Evolutionary conservation across 2,329 filamentous ascomycete genomes (phyloP).

Genomic region (Metarhizium anisopliae): DNA sequence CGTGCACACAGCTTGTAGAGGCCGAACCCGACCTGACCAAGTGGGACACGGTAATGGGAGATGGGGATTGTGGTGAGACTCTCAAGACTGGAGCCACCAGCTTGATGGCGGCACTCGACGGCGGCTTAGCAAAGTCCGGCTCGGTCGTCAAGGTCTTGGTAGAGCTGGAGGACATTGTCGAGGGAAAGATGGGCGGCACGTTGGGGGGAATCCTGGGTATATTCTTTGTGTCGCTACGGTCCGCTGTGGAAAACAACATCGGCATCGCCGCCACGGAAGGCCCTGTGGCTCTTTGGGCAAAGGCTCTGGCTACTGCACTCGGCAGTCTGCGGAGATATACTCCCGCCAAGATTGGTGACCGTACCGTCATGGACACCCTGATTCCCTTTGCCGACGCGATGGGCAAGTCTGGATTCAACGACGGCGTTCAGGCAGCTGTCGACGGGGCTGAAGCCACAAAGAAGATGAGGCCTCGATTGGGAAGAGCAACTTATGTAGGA

Average conservation of each 20-base stretch:
- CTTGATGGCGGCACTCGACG: constrained; percentile 37
- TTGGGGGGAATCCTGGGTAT: constrained; percentile 45
- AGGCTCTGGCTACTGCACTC: constrained; percentile 32
- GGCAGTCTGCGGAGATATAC: constrained; percentile 42
- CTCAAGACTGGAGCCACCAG: constrained; percentile 42
- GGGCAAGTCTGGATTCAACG: constrained; percentile 39
- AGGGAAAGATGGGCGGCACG: constrained; percentile 45
- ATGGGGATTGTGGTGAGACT: constrained; percentile 58
- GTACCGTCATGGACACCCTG: constrained; percentile 48
- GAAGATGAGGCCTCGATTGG: constrained; percentile 55
- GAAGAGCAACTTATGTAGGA: constrained; percentile 60
- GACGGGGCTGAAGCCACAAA: constrained; percentile 54
- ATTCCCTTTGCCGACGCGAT: constrained; percentile 44
- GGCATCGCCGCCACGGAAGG: constrained; percentile 19
- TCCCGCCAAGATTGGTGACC: constrained; percentile 44
- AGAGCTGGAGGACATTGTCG: constrained; percentile 45
- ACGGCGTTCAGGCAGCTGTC: constrained; percentile 49
- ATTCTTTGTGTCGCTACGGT: constrained; percentile 40
- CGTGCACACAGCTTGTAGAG: constrained; percentile 41
- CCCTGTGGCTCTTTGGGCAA: constrained; percentile 32
- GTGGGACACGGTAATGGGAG: constrained; percentile 56
- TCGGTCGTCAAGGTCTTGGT: constrained; percentile 39
- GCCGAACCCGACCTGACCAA: constrained; percentile 55
- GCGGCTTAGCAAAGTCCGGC: constrained; percentile 29
- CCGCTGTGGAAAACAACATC: constrained; percentile 30